phyloP scores from a whole-genome alignment of 192 early-diverging fungal genomes.

The Coemansia furcata region DNA sequence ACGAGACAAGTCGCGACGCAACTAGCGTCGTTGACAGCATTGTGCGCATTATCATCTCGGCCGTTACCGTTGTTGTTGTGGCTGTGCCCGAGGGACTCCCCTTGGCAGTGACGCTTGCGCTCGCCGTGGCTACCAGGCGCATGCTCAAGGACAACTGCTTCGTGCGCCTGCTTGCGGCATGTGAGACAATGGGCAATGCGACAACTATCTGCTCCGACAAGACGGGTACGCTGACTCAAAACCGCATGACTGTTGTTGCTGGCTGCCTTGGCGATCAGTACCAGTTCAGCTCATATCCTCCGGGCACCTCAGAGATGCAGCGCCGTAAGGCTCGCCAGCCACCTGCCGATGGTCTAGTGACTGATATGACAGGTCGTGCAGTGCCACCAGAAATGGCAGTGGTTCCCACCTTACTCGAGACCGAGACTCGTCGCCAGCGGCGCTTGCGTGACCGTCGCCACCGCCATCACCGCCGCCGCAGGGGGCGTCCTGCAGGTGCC shows the following conservation, averaged over 20 bases:
- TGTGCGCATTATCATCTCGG: constrained; percentile 81
- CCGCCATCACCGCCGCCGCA: constrained; percentile 44
- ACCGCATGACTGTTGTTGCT: constrained; percentile 95
- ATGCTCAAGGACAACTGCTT: constrained; percentile 99
- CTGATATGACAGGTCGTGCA: constrained; percentile 49
- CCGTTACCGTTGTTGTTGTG: constrained; percentile 94
- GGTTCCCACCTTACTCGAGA: constrained; percentile 41
- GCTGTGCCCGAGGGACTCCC: constrained; percentile 98
- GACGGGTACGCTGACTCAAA: constrained; percentile 97
- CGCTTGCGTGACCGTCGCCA: constrained; percentile 43
- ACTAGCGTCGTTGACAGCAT: constrained; percentile 61
- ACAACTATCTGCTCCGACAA: constrained; percentile 99
- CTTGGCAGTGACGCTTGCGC: constrained; percentile 91
- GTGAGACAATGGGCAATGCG: constrained; percentile 99
- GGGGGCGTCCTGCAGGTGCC: constrained; percentile 21
- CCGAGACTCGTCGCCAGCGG: constrained; percentile 38
- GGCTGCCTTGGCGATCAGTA: constrained; percentile 78
- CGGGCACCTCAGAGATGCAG: constrained; percentile 51
- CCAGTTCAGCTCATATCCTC: constrained; percentile 57
- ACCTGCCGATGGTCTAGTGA: constrained; percentile 44
- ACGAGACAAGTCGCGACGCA: constrained; percentile 42
- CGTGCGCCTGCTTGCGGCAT: constrained; percentile 91
- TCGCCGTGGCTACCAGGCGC: constrained; percentile 89
- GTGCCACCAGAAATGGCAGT: constrained; percentile 45
- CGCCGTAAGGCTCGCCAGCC: constrained; percentile 45